Percentiles rank a stretch among this genome's conserved stretches.
Evolutionary conservation across 805 yeast species (phyloP).

Genomic region (Tetrapisispora fleetii): DNA sequence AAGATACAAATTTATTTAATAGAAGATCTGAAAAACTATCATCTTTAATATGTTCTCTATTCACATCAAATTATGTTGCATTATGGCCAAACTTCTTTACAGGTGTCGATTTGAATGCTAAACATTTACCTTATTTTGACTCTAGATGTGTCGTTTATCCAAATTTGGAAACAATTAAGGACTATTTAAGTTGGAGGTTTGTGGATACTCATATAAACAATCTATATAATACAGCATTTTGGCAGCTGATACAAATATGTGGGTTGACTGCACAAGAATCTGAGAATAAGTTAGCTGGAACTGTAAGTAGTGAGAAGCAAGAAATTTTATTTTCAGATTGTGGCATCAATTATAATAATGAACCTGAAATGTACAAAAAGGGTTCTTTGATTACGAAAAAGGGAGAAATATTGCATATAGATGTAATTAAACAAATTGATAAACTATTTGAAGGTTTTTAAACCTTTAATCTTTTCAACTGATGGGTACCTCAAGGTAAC

Average conservation of each 20-base stretch:
- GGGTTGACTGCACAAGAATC: slow-evolving; percentile 70
- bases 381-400: slow-evolving; percentile 50
- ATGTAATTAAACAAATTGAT: slow-evolving; percentile 32
- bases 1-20: slow-evolving; percentile 61
- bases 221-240: slow-evolving; percentile 84
- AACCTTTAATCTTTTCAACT: background rate
- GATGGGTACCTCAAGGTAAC: too few relatives aligned
- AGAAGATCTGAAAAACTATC: slow-evolving; percentile 73
- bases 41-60: slow-evolving; percentile 71
- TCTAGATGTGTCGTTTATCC: slow-evolving; percentile 88
- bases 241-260: slow-evolving; percentile 70
- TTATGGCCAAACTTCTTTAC: slow-evolving; percentile 59
- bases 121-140: slow-evolving; percentile 76
- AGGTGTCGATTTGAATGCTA: slow-evolving; percentile 36
- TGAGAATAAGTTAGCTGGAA: slow-evolving; percentile 65
- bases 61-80: slow-evolving; percentile 64
- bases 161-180: slow-evolving; percentile 45
- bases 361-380: slow-evolving; percentile 78
- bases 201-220: slow-evolving; percentile 96
- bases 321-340: slow-evolving; percentile 73
- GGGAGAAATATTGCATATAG: slow-evolving; percentile 39
- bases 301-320: slow-evolving; percentile 75
- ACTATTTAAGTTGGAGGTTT: slow-evolving; percentile 89
- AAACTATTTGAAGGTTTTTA: slow-evolving; percentile 27
- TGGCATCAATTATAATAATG: slow-evolving; percentile 83